These are phyloP conservation scores for Populus hybrid DNA, from an alignment of 441 rosid genomes.

Conservation along the genomic window DNA sequence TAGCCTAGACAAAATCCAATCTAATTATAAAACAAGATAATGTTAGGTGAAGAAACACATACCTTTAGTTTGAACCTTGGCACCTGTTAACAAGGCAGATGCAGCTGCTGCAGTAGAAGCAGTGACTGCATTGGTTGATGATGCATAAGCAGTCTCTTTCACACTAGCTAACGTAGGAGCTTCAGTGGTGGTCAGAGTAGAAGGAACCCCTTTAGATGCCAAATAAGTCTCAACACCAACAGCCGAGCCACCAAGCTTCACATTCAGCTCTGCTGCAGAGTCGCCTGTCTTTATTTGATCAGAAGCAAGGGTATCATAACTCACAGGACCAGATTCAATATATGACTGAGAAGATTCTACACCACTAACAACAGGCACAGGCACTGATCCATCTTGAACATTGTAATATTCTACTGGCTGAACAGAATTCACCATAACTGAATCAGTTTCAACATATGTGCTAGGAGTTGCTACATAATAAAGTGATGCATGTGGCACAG, in stretches of 20 bases:
- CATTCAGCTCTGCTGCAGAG: conserved; percentile 27
- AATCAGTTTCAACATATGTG: conserved; percentile 50
- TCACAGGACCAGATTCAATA: conserved; percentile 35
- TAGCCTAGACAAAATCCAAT: background rate
- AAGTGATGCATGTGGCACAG: conserved; percentile 48
- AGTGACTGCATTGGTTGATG: conserved; percentile 24
- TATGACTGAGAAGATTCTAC: conserved; percentile 40
- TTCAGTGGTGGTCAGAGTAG: conserved; percentile 32
- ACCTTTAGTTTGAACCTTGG: conserved; percentile 82
- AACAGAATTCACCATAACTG: conserved; percentile 42
- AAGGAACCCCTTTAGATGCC: conserved; percentile 32
- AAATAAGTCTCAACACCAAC: conserved; percentile 27
- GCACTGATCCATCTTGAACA: conserved; percentile 47
- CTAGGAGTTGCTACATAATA: conserved; percentile 58
- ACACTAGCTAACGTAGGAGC: conserved; percentile 30
- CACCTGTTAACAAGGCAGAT: conserved; percentile 32
- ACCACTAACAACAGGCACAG: conserved; percentile 38
- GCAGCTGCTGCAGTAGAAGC: conserved; percentile 30
- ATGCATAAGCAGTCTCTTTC: conserved; percentile 28
- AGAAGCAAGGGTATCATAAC: conserved; percentile 30
- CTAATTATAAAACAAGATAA: background rate
- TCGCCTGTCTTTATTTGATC: conserved; percentile 28
- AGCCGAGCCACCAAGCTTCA: conserved; percentile 30
- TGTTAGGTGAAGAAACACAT: conserved; percentile 5
- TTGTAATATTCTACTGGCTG: conserved; percentile 54